These are phyloP conservation scores for Bryopsis sp. DNA, from an alignment of 139 green algal genomes.

Conservation along the genomic window DNA sequence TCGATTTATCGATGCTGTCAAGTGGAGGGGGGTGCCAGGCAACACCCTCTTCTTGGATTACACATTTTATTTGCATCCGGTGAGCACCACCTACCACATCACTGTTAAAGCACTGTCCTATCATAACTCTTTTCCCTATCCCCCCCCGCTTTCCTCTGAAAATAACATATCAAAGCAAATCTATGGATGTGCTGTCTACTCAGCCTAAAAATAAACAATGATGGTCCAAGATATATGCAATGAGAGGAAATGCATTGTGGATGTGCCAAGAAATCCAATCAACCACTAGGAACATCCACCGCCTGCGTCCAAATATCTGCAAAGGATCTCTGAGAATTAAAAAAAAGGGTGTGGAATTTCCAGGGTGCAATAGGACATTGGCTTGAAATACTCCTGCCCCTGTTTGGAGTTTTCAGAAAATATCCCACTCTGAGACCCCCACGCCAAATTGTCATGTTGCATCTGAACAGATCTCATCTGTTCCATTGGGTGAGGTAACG, in stretches of 20 bases:
- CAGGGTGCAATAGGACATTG: slow-evolving; percentile 7
- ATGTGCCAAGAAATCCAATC: no score
- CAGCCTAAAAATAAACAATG: no score
- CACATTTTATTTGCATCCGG: slow-evolving; percentile 73
- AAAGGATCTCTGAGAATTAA: no score
- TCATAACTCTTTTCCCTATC: neutral
- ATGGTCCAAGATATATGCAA: no score
- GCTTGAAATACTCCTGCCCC: slow-evolving; percentile 73
- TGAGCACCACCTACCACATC: slow-evolving; percentile 6
- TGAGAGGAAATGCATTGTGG: no score
- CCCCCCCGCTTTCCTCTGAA: neutral
- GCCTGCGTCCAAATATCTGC: no score
- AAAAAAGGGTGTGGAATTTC: neutral
- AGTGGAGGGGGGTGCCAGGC: slow-evolving; percentile 40
- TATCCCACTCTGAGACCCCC: neutral
- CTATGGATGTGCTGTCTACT: no score
- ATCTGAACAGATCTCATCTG: slow-evolving; percentile 62
- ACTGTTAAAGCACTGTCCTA: neutral
- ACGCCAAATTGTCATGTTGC: slow-evolving; percentile 49
- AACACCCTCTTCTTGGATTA: slow-evolving; percentile 83
- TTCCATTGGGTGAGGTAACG: slow-evolving; percentile 86
- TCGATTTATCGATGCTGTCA: slow-evolving; percentile 24
- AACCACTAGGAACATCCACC: no score
- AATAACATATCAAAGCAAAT: slow-evolving; percentile 7
- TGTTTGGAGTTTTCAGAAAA: slow-evolving; percentile 49